These are phyloP conservation scores for Harringtonia aguacate DNA, from an alignment of 2,329 filamentous ascomycete genomes.

Conservation along the genomic window DNA sequence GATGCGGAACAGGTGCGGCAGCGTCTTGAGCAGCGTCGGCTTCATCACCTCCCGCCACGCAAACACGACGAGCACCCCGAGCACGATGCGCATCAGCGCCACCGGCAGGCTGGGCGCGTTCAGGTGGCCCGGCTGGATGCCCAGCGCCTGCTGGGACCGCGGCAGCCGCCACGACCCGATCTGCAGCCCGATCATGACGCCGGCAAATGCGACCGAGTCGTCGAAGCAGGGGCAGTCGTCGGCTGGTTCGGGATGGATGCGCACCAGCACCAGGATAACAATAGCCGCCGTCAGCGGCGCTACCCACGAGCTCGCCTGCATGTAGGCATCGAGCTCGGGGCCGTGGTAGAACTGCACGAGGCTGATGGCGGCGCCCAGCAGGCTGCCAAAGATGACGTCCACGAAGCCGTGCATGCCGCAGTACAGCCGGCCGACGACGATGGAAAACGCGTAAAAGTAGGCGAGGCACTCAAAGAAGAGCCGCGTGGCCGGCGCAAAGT, in stretches of 20 bases:
- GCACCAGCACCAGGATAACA: constrained; percentile 63
- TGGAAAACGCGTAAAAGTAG: constrained; percentile 81
- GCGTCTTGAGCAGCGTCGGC: constrained; percentile 60
- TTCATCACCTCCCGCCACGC: constrained; percentile 88
- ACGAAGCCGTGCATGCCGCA: constrained; percentile 98
- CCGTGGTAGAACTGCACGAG: constrained; percentile 50
- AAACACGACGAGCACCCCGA: constrained; percentile 78
- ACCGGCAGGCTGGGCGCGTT: constrained; percentile 54
- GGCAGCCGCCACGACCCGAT: constrained; percentile 76
- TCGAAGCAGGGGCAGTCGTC: constrained; percentile 97
- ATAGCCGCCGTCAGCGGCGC: constrained; percentile 54
- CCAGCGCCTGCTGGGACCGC: constrained; percentile 34
- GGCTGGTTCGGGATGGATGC: constrained; percentile 88
- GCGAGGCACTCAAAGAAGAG: constrained; percentile 55
- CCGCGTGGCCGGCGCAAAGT: constrained; percentile 47
- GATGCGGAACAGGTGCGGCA: constrained; percentile 81
- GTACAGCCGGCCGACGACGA: constrained; percentile 84
- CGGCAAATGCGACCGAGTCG: constrained; percentile 87
- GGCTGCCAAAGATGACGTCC: constrained; percentile 73
- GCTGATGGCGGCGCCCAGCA: constrained; percentile 59
- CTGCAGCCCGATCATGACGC: constrained; percentile 77
- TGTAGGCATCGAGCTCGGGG: constrained; percentile 56
- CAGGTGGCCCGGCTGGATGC: constrained; percentile 50
- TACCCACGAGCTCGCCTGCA: constrained; percentile 54
- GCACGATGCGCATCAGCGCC: constrained; percentile 55